Base-by-base conservation (phyloP, 495 filamentous ascomycete species). In the Aspergillus coremiiformis region DNA sequence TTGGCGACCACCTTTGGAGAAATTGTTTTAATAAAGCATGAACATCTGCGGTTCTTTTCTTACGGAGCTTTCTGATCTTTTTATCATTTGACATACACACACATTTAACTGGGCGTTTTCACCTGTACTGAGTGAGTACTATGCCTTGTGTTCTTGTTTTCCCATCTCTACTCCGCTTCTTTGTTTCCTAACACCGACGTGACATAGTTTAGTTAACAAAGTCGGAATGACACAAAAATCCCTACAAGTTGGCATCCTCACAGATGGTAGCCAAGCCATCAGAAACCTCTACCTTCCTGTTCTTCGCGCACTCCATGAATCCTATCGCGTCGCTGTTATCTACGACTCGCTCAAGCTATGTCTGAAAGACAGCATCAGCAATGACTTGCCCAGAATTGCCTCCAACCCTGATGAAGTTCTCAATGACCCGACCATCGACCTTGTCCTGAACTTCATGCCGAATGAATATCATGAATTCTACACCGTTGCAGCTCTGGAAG, bases 231-330 rank as follows among this genome's bases (percentile, higher is more conserved):
- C 57, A 5, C 57, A 59, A 49, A 52, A 53, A 21, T 29, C 55
- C 48, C 56, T 73, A 27, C 60, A 57, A 22, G 60, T 80, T 21
- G 78, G 78, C 22, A 71, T 81, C 43, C 63, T 81, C 32, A 73
- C 78, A 45, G 60, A 64, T 43, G 71, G 70, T 21, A 52, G 62
- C 37, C 64, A 74, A 35, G 65, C 77, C 15, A 64, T 78, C 35
- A 72, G 79, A 63, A 68, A 71, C 15, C 67, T 72, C 49, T 76
- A 81, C 57, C 63, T 82, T 11, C 76, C 77, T 20, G 66, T 63
- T 15, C 62, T 83, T 8, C 51, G 56, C 26, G 57, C 73, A 22
- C 69, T 81, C 39, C 51, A 55, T 22, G 53, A 66, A 14, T 60
- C 56, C 47, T 81, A 66, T 68, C 47, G 52, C 4, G 59, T 75